Evolutionary conservation across 257 asterid species (phyloP), one percentile per base, ranked within the genome.

Genomic region (Misopates orontium): DNA sequence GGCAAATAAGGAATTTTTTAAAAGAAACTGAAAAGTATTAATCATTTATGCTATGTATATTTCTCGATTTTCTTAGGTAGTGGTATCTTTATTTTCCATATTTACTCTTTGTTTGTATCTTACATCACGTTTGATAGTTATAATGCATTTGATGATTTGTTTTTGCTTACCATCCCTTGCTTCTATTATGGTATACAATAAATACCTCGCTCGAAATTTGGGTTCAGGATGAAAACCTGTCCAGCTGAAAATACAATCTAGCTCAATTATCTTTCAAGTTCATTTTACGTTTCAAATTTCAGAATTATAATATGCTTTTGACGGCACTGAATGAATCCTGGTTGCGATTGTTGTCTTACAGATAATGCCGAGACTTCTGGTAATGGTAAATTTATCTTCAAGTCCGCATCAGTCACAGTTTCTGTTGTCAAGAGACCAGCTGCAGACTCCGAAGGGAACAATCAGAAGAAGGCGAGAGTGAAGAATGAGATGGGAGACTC

Each of bases 401-500:
- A 75, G 75, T 19, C 72, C 0, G 62, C 90, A 4, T 20, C 87
- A 0, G 74, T 81, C 65, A 75, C 64, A 62, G 71, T 87, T 56
- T 61, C 90, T 5, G 45, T 85, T 6, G 61, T 77, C 56, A 85
- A 84, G 88, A 87, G 82, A 70, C 16, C 82, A 17, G 12, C 24
- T 40, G 23, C 74, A 13, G 67, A 40, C 56, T 54, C 80, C 50
- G 68, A 36, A 19, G 67, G 23, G 36, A 69, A 40, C 60, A 67
- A 62, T 45, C 56, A 62, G 15, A 25, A 8, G 52, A 57, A 39
- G 58, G 74, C 50, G 17, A 23, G 19, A 8, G 73, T 15, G 41
- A 49, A 67, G 63, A 67, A 63, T 53, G 79, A 55, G 42, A 60
- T 67, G 3, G 65, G 44, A 21, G 53, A 64, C 14, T 22, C 59